Evolutionary conservation across 805 yeast species (phyloP).

Genomic region (Candida coquimbonensis): DNA sequence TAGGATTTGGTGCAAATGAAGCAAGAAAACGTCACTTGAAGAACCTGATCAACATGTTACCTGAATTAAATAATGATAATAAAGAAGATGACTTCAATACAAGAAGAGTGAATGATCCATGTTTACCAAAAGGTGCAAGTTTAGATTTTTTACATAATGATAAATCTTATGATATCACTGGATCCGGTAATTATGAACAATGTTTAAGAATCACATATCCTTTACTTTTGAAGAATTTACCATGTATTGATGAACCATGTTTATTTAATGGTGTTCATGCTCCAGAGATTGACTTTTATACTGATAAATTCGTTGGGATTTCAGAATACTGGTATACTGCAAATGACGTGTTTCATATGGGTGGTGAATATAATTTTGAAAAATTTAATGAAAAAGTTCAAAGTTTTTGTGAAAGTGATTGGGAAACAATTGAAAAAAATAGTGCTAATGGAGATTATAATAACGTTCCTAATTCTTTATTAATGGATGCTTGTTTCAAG

Average conservation of each 20-base stretch:
- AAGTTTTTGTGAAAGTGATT: slow-evolving; percentile 68
- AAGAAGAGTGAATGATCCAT: slow-evolving; percentile 56
- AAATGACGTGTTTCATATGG: slow-evolving; percentile 80
- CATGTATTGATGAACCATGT: slow-evolving; percentile 86
- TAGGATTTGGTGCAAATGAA: slow-evolving; percentile 96
- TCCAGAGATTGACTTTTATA: slow-evolving; percentile 73
- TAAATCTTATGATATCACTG: slow-evolving; percentile 45
- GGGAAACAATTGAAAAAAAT: slow-evolving; percentile 51
- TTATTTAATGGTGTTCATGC: slow-evolving; percentile 93
- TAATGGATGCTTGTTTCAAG: slow-evolving; percentile 82
- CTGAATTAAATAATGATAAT: slow-evolving; percentile 39
- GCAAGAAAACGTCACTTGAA: slow-evolving; percentile 71
- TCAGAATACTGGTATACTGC: slow-evolving; percentile 98
- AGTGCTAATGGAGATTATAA: slow-evolving; percentile 51
- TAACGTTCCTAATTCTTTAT: slow-evolving; percentile 45
- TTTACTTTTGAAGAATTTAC: slow-evolving; percentile 64
- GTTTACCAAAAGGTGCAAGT: slow-evolving; percentile 62
- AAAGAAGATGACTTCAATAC: slow-evolving; percentile 39
- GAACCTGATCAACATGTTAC: slow-evolving; percentile 44
- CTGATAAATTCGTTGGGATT: slow-evolving; percentile 83
- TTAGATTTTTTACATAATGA: slow-evolving; percentile 41
- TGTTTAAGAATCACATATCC: slow-evolving; percentile 75
- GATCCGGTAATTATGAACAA: slow-evolving; percentile 71
- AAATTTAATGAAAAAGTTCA: slow-evolving; percentile 59
- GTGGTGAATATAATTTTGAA: slow-evolving; percentile 80